Evolutionary conservation across 768 basidiomycete genomes (phyloP).

Genomic region (Leccinum pellstonianum): DNA sequence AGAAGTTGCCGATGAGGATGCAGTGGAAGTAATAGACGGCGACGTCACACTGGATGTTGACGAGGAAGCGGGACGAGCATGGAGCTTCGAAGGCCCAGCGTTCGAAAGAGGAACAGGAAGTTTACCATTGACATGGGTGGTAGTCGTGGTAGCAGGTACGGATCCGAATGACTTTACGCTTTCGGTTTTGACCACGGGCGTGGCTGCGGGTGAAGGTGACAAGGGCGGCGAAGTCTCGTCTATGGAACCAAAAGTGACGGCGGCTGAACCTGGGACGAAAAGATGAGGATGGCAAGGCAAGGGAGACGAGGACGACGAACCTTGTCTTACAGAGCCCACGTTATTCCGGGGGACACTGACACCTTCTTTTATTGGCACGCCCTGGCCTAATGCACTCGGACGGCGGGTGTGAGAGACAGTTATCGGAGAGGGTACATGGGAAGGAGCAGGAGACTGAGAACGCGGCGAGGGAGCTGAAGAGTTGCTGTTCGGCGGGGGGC

Average conservation of each 20-base stretch:
- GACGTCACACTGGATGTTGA: slow-evolving; percentile 28
- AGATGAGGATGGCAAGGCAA: slow-evolving; percentile 9
- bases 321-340: slow-evolving; percentile 66
- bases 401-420: slow-evolving; percentile 71
- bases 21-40: slow-evolving; percentile 32
- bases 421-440: slow-evolving; percentile 44
- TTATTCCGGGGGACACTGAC: slow-evolving; percentile 66
- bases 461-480: slow-evolving; percentile 60
- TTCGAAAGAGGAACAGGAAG: slow-evolving; percentile 45
- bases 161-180: slow-evolving; percentile 82
- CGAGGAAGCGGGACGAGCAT: slow-evolving; percentile 26
- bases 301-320: slow-evolving; percentile 36
- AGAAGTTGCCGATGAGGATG: slow-evolving; percentile 32
- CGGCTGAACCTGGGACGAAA: slow-evolving; percentile 48
- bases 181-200: slow-evolving; percentile 62
- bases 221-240: slow-evolving; percentile 75
- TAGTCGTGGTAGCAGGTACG: slow-evolving; percentile 51
- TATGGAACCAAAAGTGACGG: slow-evolving; percentile 89
- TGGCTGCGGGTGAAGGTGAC: slow-evolving; percentile 77
- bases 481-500: slow-evolving; percentile 65
- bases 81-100: slow-evolving; percentile 37
- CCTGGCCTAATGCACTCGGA: slow-evolving; percentile 70
- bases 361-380: slow-evolving; percentile 75
- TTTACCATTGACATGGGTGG: slow-evolving; percentile 63
- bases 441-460: slow-evolving; percentile 74